Evolutionary conservation across 106 monocot genomes (phyloP), one percentile per base, ranked within the genome.

Genomic region (Allium fistulosum): DNA sequence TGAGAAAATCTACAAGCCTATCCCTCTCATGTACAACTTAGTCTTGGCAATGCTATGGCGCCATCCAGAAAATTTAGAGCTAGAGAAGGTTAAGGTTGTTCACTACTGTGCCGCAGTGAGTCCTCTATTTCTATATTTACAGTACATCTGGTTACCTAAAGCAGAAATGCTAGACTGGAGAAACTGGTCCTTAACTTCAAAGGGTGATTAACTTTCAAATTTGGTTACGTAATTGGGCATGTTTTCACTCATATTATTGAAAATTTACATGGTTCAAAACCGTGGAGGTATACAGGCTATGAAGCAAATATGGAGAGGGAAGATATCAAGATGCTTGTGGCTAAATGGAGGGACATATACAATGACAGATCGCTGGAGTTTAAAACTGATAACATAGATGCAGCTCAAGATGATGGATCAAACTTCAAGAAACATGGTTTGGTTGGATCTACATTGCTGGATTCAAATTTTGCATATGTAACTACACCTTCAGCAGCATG

Each of bases 11-110:
- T 91, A 87, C 84, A 78, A 75, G 79, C 91, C 91, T 7, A 84
- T 91, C 57, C 87, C 84, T 7, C 62, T 73, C 10, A 28, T 67
- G 4, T 91, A 91, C 79, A 91, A 87, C 69, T 77, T 91, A 14
- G 91, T 91, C 7, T 59, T 91, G 11, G 91, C 91, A 50, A 87
- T 87, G 87, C 81, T 91, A 2, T 91, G 91, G 91, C 83, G 87
- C 22, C 91, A 91, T 64, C 91, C 87, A 0, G 87, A 82, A 48
- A 84, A 79, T 11, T 81, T 84, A 4, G 81, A 87, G 26, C 77
- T 87, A 12, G 76, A 76, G 48, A 72, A 82, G 64, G 84, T 87
- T 61, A 91, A 91, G 67, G 91, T 91, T 13, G 87, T 91, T 26
- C 91, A 91, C 72, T 91, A 91, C 63, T 91, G 87, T 61, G 87